These are phyloP conservation scores for Pezicula radicicola DNA, from an alignment of 2,329 filamentous ascomycete species.

Conservation along the genomic window DNA sequence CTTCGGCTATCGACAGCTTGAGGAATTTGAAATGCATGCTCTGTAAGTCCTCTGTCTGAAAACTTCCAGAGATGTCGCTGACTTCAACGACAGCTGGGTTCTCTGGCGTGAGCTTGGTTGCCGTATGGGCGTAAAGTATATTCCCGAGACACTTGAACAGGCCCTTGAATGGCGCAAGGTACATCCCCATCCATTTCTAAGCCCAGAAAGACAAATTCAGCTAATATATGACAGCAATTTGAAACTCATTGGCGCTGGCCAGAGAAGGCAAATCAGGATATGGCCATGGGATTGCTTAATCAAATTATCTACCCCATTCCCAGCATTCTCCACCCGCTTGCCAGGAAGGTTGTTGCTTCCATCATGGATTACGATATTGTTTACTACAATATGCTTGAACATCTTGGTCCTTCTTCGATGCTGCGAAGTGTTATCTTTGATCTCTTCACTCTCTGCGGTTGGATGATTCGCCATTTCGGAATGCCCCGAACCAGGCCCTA, in stretches of 20 bases:
- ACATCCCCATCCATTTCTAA: too few species aligned
- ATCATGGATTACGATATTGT: constrained; percentile 8
- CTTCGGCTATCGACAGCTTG: constrained; percentile 10
- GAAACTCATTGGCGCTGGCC: constrained; percentile 9
- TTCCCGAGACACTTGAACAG: constrained; percentile 8
- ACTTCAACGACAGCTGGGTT: constrained; percentile 6
- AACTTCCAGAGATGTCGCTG: neutral
- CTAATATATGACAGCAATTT: constrained; percentile 1
- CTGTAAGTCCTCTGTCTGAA: constrained; percentile 1
- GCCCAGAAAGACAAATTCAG: too few species aligned
- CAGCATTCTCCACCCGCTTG: constrained; percentile 4
- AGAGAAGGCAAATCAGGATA: constrained; percentile 9
- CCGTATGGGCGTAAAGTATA: constrained; percentile 9
- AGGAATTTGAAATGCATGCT: constrained; percentile 9
- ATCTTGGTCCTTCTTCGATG: constrained; percentile 3
- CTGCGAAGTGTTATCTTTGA: constrained; percentile 6
- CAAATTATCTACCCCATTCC: constrained; percentile 8
- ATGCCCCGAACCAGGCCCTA: constrained; percentile 7
- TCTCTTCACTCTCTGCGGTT: constrained; percentile 5
- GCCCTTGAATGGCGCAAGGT: constrained; percentile 8
- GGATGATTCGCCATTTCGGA: constrained; percentile 5
- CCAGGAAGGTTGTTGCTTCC: constrained; percentile 7
- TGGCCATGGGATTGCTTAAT: constrained; percentile 10
- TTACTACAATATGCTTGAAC: constrained; percentile 8
- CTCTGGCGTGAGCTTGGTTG: constrained; percentile 10